Base-by-base conservation (phyloP, 2,329 filamentous ascomycete genomes). In the Diaporthe australafricana region DNA sequence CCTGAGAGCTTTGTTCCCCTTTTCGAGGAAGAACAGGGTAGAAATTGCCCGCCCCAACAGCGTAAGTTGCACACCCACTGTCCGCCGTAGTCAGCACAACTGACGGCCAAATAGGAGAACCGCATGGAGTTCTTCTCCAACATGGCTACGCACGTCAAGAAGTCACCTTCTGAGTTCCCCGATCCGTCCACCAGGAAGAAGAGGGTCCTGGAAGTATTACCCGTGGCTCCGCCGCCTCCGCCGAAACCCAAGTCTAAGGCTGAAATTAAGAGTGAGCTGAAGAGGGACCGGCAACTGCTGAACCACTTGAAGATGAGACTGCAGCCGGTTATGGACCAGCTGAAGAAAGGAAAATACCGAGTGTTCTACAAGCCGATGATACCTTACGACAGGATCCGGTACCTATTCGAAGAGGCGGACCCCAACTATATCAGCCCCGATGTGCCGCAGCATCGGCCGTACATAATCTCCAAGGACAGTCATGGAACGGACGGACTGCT, bases 271-370 rank as follows among this genome's bases (percentile, higher is more conserved):
- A 90, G 89, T 2, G 91, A 96, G 80, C 93, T 93, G 82, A 93
- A 94, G 81, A 90, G 90, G 74, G 97, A 99, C 78, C 91, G 94
- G 62, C 91, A 96, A 75, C 90, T 92, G 14, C 87, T 98, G 68
- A 98, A 98, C 80, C 85, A 92, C 72, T 85, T 99, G 75, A 99
- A 98, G 84, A 91, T 97, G 48, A 87, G 92, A 68, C 90, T 99
- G 69, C 95, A 98, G 81, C 94, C 94, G 2, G 94, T 98, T 76
- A 98, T 99, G 95, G 96, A 99, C 76, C 94, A 98, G 82, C 94
- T 99, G 79, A 96, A 97, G 81, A 87, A 88, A 74, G 60, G 60
- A 6, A 95, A 93, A 79, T 97, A 98, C 83, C 94, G 92, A 79
- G 94, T 94, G 76, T 98, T 98, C 83, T 89, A 95, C 73, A 90